These are phyloP conservation scores for Medicago truncatula DNA, from an alignment of 306 rosid species.

Conservation along the genomic window MtrunA17r5.0-ANR NC_053044.1:54481001-54481500, in stretches of 20 bases:
- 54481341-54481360: not conserved
- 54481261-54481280: slow-evolving; percentile 18
- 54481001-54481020: slow-evolving; percentile 42
- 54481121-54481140: slow-evolving; percentile 80
- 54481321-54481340: slow-evolving; percentile 3
- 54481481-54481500: no score
- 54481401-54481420: not conserved
- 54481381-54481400: slow-evolving; percentile 2
- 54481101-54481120: slow-evolving; percentile 86
- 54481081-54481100: slow-evolving; percentile 80
- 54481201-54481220: slow-evolving; percentile 49
- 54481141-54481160: slow-evolving; percentile 72
- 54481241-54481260: slow-evolving; percentile 38
- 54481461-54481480: no score
- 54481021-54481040: slow-evolving; percentile 39
- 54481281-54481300: slow-evolving; percentile 15
- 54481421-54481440: not conserved
- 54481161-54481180: slow-evolving; percentile 78
- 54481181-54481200: slow-evolving; percentile 77
- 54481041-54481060: slow-evolving; percentile 31
- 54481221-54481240: slow-evolving; percentile 37
- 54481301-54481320: slow-evolving; percentile 8
- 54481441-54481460: not conserved
- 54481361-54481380: not conserved
- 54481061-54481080: slow-evolving; percentile 33